Evolutionary conservation across 768 basidiomycete species (phyloP), one percentile per base, ranked within the genome.

Genomic region (Trametes cinnabarina): DNA sequence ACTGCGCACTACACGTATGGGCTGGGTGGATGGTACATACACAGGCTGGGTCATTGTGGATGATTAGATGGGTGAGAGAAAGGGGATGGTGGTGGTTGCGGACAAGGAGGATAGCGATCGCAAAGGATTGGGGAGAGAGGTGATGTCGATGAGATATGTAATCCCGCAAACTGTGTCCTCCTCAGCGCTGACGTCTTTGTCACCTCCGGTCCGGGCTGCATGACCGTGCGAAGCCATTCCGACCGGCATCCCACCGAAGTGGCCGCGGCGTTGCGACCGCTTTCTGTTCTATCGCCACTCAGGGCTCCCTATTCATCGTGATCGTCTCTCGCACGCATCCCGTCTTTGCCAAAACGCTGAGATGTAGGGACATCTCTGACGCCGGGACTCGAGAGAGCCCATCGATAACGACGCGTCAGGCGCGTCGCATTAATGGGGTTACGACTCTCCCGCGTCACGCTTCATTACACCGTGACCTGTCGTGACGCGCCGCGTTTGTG

Each of bases 41-140:
- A 70, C 75, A 67, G 81, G 73, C 66, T 71, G 66, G 70, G 80
- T 72, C 76, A 78, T 81, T 65, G 69, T 62, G 53, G 47, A 49
- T 65, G 71, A 64, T 72, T 63, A 66, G 66, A 68, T 62, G 68
- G 69, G 68, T 71, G 68, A 63, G 69, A 74, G 37, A 62, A 65
- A 51, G 58, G 63, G 60, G 57, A 61, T 64, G 50, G 69, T 65
- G 60, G 67, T 69, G 64, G 66, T 69, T 51, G 55, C 50, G 56
- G 60, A 51, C 35, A 61, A 63, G 62, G 65, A 56, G 52, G 55
- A 26, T 39, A 55, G 56, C 50, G 51, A 48, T 57, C 55, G 58
- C 30, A 49, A 47, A 40, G 42, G 44, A 51, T 44, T 55, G 42
- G 59, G 58, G 60, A 55, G 50, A 48, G 64, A 62, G 12, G 30